phyloP scores from a whole-genome alignment of 495 filamentous ascomycete genomes.

The Chlorociboria aeruginascens region DNA sequence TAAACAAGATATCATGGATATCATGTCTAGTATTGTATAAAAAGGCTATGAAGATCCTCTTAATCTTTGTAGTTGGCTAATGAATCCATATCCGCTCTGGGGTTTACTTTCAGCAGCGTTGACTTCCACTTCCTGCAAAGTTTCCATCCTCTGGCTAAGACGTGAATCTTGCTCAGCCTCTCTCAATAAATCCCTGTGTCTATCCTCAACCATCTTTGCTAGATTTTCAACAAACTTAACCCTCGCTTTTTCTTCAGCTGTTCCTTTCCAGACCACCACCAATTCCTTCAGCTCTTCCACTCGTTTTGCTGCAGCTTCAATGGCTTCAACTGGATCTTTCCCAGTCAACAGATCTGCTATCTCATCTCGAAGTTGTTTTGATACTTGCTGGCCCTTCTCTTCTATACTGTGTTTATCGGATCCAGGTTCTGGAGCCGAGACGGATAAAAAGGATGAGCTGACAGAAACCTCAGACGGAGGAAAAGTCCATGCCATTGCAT shows the following conservation, averaged over 20 bases:
- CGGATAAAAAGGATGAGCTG: slow-evolving; percentile 66
- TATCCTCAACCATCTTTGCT: slow-evolving; percentile 46
- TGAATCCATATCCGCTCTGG: slow-evolving; percentile 57
- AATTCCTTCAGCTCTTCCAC: slow-evolving; percentile 64
- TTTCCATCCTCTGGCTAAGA: slow-evolving; percentile 16
- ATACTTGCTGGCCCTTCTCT: slow-evolving; percentile 65
- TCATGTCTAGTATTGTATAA: slow-evolving; percentile 4
- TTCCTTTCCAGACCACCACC: slow-evolving; percentile 78
- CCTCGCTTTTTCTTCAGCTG: slow-evolving; percentile 82
- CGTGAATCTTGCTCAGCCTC: slow-evolving; percentile 32
- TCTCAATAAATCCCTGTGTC: slow-evolving; percentile 41
- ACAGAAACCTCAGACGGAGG: slow-evolving; percentile 67
- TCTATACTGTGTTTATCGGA: slow-evolving; percentile 54
- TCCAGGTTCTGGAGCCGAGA: slow-evolving; percentile 61
- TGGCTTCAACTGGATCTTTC: slow-evolving; percentile 36
- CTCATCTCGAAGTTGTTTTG: slow-evolving; percentile 57
- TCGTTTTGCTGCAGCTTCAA: slow-evolving; percentile 57
- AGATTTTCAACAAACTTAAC: slow-evolving; percentile 70
- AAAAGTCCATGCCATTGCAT: slow-evolving; percentile 87
- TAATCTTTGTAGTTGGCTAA: slow-evolving; percentile 69
- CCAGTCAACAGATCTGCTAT: slow-evolving; percentile 53
- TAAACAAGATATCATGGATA: no score
- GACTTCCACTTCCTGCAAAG: slow-evolving; percentile 17
- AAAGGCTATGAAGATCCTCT: slow-evolving; percentile 39
- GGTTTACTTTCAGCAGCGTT: slow-evolving; percentile 26